phyloP scores from a whole-genome alignment of 2,329 filamentous ascomycete species.

The Talaromyces sp. region DNA sequence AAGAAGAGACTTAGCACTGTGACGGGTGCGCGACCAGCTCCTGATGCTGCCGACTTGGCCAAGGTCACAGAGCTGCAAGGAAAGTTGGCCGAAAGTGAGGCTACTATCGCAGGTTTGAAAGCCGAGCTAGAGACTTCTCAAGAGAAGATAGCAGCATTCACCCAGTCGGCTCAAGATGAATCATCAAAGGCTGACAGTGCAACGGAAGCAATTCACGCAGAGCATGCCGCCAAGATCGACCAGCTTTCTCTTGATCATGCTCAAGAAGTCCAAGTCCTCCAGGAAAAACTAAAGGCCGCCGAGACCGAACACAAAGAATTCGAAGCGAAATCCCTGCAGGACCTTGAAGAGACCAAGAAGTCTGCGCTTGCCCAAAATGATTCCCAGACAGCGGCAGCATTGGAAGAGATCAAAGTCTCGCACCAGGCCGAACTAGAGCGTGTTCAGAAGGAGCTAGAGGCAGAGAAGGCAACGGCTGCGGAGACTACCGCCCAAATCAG shows the following conservation, averaged over 20 bases:
- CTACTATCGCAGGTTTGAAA: constrained; percentile 28
- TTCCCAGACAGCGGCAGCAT: constrained; percentile 27
- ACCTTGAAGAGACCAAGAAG: constrained; percentile 36
- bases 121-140: constrained; percentile 31
- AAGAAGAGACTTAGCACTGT: constrained; percentile 36
- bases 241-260: constrained; percentile 28
- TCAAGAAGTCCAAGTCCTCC: constrained; percentile 29
- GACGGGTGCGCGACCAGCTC: constrained; percentile 23
- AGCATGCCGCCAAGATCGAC: constrained; percentile 30
- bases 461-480: constrained; percentile 27
- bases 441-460: constrained; percentile 31
- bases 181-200: constrained; percentile 18
- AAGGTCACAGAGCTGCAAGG: constrained; percentile 31
- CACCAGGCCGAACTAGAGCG: constrained; percentile 32
- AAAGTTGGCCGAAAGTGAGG: constrained; percentile 34
- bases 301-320: constrained; percentile 33
- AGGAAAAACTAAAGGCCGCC: constrained; percentile 30
- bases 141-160: constrained; percentile 30
- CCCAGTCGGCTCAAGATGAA: constrained; percentile 22
- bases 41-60: constrained; percentile 22
- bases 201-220: constrained; percentile 23
- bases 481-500: constrained; percentile 26
- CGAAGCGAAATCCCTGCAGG: constrained; percentile 31
- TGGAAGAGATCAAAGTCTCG: constrained; percentile 33
- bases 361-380: constrained; percentile 32